These are phyloP conservation scores for Shiraia bambusicola DNA, from an alignment of 2,329 filamentous ascomycete species.

Conservation along the genomic window DNA sequence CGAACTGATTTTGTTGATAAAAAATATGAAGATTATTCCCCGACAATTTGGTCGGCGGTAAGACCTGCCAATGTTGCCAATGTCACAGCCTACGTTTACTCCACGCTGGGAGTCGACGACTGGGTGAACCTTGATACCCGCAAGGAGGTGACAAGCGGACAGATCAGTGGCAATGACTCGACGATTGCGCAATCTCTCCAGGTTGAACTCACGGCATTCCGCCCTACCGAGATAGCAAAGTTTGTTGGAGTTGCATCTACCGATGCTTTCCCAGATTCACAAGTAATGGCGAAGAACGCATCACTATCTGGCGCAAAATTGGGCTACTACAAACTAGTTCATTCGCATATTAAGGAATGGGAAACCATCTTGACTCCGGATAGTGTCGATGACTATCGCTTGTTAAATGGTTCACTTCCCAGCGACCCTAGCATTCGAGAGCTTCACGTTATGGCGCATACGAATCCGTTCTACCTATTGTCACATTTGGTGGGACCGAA, in stretches of 20 bases:
- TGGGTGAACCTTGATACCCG: constrained; percentile 48
- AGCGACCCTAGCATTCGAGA: constrained; percentile 58
- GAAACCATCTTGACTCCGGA: constrained; percentile 59
- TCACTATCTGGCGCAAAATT: constrained; percentile 51
- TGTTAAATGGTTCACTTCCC: constrained; percentile 60
- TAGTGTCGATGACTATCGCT: constrained; percentile 64
- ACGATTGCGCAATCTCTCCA: constrained; percentile 64
- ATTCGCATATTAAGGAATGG: constrained; percentile 64
- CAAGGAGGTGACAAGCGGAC: constrained; percentile 50
- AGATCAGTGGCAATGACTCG: constrained; percentile 57
- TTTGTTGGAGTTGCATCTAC: constrained; percentile 68
- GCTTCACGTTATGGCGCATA: constrained; percentile 56
- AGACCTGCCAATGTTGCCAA: constrained; percentile 62
- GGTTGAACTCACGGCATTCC: constrained; percentile 55
- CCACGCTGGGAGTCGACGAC: constrained; percentile 53
- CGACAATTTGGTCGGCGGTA: constrained; percentile 65
- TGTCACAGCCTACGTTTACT: constrained; percentile 63
- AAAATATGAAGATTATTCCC: constrained; percentile 52
- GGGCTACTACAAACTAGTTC: constrained; percentile 59
- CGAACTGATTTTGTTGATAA: constrained; percentile 62
- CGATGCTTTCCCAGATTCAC: constrained; percentile 65
- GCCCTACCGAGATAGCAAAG: constrained; percentile 62
- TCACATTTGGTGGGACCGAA: constrained; percentile 58
- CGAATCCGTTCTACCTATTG: constrained; percentile 59
- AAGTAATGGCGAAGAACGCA: constrained; percentile 57